These are phyloP conservation scores for Nicotiana rustica DNA, from an alignment of 305 asterid species.

Conservation along the genomic window DNA sequence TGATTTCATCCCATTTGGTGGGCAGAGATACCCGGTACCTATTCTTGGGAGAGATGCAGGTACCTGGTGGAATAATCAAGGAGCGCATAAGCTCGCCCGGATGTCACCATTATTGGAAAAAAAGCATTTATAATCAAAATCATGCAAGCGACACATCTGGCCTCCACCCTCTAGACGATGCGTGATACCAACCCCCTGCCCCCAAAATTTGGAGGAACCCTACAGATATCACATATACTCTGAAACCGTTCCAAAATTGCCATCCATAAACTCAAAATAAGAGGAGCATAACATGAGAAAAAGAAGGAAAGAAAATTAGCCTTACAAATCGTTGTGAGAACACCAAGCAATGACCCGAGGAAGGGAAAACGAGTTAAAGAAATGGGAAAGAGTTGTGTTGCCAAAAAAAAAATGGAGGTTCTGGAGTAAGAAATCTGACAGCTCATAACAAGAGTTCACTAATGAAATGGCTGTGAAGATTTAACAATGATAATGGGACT, in stretches of 20 bases:
- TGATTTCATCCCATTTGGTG: background rate
- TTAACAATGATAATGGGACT: background rate
- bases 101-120: fast-evolving
- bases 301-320: background rate
- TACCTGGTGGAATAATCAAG: background rate
- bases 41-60: background rate
- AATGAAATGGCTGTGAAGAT: background rate
- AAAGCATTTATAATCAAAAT: background rate
- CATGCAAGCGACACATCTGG: background rate
- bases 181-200: background rate
- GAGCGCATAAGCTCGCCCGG: background rate
- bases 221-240: no score
- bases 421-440: background rate
- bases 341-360: background rate
- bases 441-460: background rate
- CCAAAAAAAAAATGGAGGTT: background rate
- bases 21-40: background rate
- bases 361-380: background rate
- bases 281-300: no score
- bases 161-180: background rate
- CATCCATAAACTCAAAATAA: no score
- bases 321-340: background rate
- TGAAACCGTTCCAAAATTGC: no score
- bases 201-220: no score
- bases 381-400: background rate